Percentiles rank a stretch among this genome's conserved stretches.
These are phyloP conservation scores for Spiraea crenata DNA, from an alignment of 331 rosid genomes.

Conservation along the genomic window DNA sequence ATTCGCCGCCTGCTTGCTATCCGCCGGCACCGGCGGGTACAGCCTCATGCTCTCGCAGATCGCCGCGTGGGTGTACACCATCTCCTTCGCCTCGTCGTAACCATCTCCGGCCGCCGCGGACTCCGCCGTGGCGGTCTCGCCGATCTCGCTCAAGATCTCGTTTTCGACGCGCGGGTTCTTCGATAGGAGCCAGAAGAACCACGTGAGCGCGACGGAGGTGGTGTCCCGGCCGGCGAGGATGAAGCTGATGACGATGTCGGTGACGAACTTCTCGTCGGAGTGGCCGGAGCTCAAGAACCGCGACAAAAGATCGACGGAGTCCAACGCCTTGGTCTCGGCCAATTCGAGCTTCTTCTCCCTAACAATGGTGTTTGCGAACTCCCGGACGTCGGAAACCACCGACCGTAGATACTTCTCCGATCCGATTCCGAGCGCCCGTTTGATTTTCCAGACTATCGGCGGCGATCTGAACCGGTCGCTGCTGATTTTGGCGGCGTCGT, in stretches of 20 bases:
- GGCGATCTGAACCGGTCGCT: slow-evolving; percentile 34
- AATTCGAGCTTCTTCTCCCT: slow-evolving; percentile 57
- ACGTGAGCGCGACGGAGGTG: slow-evolving; percentile 64
- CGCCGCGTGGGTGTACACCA: slow-evolving; percentile 75
- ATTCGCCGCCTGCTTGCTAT: slow-evolving; percentile 37
- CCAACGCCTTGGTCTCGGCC: slow-evolving; percentile 19
- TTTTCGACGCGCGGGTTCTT: slow-evolving; percentile 46
- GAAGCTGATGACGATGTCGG: slow-evolving; percentile 65
- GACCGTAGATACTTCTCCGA: slow-evolving; percentile 37
- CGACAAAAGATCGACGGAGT: slow-evolving; percentile 52
- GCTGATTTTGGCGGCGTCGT: slow-evolving; percentile 37
- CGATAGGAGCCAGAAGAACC: slow-evolving; percentile 69
- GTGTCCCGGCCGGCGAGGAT: slow-evolving; percentile 72
- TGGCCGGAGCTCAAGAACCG: slow-evolving; percentile 55
- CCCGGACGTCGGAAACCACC: slow-evolving; percentile 40
- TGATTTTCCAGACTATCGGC: slow-evolving; percentile 50
- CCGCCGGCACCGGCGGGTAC: slow-evolving; percentile 69
- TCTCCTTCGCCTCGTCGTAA: slow-evolving; percentile 56
- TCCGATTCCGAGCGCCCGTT: slow-evolving; percentile 38
- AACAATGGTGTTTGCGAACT: slow-evolving; percentile 35
- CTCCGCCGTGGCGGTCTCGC: background rate
- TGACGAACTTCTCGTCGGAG: slow-evolving; percentile 49
- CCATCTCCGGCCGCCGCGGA: background rate
- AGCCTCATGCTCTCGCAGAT: slow-evolving; percentile 80
- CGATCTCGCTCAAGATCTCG: slow-evolving; percentile 41